A percentile compares a stretch with the other conserved stretches of the same genome.
Conservation (phyloP, 345 rosid genomes). For the Eucalyptus coolabah region DNA sequence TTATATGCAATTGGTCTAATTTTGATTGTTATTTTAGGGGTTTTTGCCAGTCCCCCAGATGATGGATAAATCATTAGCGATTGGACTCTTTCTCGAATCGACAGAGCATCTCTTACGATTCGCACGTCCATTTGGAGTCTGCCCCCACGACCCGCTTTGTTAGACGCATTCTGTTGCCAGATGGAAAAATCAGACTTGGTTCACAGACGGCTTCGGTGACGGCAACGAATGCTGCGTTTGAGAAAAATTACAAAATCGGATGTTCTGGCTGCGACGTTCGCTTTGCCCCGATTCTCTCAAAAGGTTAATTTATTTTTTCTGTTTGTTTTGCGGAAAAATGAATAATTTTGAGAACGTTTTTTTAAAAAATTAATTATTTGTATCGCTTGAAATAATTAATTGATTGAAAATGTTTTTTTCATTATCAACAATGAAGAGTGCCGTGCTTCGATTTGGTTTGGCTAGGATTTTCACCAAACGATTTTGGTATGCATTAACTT, state of each 20-base stretch:
- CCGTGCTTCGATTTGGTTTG: rapidly evolving
- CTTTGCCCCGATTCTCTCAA: not conserved
- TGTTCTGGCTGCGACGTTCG: not conserved
- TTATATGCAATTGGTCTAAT: not conserved
- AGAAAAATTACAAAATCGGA: not conserved
- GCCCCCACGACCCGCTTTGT: not conserved
- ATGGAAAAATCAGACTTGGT: not conserved
- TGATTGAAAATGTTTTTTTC: not conserved
- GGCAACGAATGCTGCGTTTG: not conserved
- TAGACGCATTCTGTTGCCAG: not conserved
- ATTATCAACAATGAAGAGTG: rapidly evolving
- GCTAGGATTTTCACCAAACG: rapidly evolving
- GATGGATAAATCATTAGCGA: not conserved
- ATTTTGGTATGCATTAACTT: not conserved
- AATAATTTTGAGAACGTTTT: no score
- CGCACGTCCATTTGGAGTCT: not conserved
- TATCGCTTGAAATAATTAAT: no score
- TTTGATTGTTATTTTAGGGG: not conserved
- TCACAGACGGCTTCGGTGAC: not conserved
- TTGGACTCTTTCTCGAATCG: not conserved
- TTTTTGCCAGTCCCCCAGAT: not conserved
- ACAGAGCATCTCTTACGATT: not conserved
- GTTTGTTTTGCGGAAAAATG: no score
- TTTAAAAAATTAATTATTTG: no score
- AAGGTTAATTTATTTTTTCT: rapidly evolving